Evolutionary conservation across 495 filamentous ascomycete genomes (phyloP).

Genomic region (Aspergillus sclerotioniger): DNA sequence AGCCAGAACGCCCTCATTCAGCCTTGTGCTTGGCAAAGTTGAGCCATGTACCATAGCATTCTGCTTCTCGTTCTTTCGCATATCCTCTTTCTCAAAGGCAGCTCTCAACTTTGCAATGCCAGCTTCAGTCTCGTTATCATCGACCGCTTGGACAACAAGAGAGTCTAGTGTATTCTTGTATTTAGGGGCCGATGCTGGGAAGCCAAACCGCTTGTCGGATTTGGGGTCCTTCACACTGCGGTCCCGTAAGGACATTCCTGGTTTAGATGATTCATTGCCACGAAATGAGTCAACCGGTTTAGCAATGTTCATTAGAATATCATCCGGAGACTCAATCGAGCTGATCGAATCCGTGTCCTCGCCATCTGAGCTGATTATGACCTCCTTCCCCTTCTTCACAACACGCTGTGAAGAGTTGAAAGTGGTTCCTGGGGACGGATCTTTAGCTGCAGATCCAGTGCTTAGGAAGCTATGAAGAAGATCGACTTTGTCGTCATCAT

Average conservation of each 20-base stretch:
- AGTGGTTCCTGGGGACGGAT: conserved; percentile 18
- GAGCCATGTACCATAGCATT: neutral
- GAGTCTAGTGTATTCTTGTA: conserved; percentile 68
- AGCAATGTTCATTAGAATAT: conserved; percentile 32
- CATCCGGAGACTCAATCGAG: conserved; percentile 46
- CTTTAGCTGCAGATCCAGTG: conserved; percentile 1
- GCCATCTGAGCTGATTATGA: conserved; percentile 69
- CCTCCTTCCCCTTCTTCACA: conserved; percentile 45
- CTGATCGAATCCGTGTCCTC: conserved; percentile 60
- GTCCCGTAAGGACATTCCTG: conserved; percentile 18
- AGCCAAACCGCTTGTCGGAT: neutral
- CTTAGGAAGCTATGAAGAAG: conserved; percentile 22
- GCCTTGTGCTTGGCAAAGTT: conserved; percentile 17
- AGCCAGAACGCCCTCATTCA: conserved; percentile 45
- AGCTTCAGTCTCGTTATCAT: conserved; percentile 56
- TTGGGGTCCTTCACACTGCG: conserved; percentile 6
- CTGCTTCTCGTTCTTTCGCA: neutral
- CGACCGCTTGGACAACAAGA: conserved; percentile 57
- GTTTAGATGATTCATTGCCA: conserved; percentile 10
- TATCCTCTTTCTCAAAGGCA: conserved; percentile 30
- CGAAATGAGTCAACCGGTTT: conserved; percentile 8
- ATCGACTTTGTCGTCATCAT: conserved; percentile 1
- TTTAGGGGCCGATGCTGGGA: conserved; percentile 38
- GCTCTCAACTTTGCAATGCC: conserved; percentile 53
- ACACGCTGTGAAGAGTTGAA: conserved; percentile 40